A percentile compares a stretch with the other conserved stretches of the same genome.
Evolutionary conservation across 2,329 filamentous ascomycete genomes (phyloP).

Genomic region (Akanthomyces lecanii): DNA sequence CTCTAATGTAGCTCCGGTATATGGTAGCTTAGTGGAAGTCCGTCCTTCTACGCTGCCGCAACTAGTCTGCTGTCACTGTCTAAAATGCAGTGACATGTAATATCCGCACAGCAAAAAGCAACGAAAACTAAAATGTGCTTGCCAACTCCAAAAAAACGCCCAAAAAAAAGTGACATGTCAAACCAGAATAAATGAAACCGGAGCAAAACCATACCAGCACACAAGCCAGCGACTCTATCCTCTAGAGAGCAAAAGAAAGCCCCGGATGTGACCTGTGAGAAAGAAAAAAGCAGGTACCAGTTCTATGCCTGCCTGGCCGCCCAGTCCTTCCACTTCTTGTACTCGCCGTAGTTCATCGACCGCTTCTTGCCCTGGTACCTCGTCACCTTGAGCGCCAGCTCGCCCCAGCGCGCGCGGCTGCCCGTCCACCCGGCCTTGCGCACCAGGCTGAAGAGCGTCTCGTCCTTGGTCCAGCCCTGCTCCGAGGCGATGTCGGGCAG

Average conservation of each 20-base stretch:
- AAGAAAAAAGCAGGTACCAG: neutral
- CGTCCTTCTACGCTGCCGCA: neutral
- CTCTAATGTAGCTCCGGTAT: neutral
- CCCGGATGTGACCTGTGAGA: neutral
- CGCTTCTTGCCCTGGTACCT: slow-evolving; percentile 84
- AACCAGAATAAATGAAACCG: neutral
- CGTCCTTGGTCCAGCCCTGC: slow-evolving; percentile 93
- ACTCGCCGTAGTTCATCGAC: slow-evolving; percentile 66
- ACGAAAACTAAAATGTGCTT: neutral
- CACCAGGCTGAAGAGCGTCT: slow-evolving; percentile 85
- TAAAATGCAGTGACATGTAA: neutral
- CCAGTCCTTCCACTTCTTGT: slow-evolving; percentile 76
- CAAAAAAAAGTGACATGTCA: neutral
- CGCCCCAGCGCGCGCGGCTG: slow-evolving; percentile 72
- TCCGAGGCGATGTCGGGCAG: slow-evolving; percentile 87
- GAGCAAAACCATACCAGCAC: too few relatives aligned
- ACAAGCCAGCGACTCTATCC: neutral
- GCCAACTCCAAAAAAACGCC: neutral
- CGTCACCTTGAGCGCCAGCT: slow-evolving; percentile 73
- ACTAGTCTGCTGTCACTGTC: neutral
- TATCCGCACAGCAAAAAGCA: neutral
- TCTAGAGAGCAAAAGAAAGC: neutral
- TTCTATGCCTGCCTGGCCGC: slow-evolving; percentile 34
- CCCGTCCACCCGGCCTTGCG: slow-evolving; percentile 91
- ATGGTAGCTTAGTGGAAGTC: neutral